Evolutionary conservation across 2,329 filamentous ascomycete species (phyloP).

Genomic region (Claviceps africana): DNA sequence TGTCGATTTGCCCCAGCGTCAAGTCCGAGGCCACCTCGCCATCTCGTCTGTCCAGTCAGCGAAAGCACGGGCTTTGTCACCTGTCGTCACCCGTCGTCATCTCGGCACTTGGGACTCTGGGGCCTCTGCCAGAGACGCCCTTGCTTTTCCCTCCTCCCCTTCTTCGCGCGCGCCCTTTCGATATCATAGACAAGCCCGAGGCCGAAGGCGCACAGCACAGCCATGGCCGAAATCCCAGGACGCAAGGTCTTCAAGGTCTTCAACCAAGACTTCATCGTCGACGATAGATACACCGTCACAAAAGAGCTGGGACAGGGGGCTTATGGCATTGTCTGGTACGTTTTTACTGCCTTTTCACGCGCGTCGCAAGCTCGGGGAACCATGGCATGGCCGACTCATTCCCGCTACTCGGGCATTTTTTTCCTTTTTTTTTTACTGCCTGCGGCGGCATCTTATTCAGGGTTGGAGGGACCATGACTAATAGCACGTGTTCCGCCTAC

Average conservation of each 20-base stretch:
- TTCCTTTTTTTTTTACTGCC: no score
- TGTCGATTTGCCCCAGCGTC: neutral
- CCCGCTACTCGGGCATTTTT: no score
- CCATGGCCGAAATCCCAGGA: constrained; percentile 29
- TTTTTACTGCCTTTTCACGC: constrained; percentile 1
- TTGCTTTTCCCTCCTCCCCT: neutral
- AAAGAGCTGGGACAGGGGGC: constrained; percentile 97
- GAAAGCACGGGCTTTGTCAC: neutral
- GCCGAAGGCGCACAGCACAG: constrained; percentile 5
- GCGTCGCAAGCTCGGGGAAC: no score
- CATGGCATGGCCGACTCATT: no score
- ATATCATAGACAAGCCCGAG: neutral
- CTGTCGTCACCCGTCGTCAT: neutral
- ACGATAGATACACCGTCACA: constrained; percentile 94
- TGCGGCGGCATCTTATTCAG: no score
- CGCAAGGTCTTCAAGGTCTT: constrained; percentile 99
- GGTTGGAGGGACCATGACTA: neutral
- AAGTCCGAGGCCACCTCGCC: neutral
- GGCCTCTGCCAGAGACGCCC: neutral
- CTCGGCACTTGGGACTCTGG: neutral
- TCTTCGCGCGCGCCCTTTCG: neutral
- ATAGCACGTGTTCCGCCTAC: neutral
- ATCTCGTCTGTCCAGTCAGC: no score
- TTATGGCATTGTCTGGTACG: constrained; percentile 95
- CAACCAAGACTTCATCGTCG: constrained; percentile 98